Evolutionary conservation across 2,329 filamentous ascomycete genomes (phyloP), one percentile per base, ranked within the genome.

Genomic region (Lecanicillium sp.): DNA sequence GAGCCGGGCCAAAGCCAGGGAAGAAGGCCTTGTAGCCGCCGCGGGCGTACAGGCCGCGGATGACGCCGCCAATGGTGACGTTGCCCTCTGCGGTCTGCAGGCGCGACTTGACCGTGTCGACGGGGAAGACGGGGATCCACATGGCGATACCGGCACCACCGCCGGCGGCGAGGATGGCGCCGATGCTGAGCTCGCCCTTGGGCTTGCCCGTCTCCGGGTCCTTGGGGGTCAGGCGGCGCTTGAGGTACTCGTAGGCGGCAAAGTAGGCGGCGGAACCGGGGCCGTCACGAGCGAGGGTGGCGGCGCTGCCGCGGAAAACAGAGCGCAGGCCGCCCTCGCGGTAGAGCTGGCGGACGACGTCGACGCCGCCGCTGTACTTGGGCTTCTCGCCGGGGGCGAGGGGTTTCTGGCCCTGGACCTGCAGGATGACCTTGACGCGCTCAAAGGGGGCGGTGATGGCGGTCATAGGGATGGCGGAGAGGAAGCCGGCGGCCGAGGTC

Each of bases 111-210:
- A 98, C 81, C 0, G 92, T 98, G 57, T 98, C 92, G 47, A 98
- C 76, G 17, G 92, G 92, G 76, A 98, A 98, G 30, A 98, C 89
- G 39, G 92, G 89, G 50, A 96, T 92, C 92, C 92, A 98, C 92
- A 98, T 98, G 46, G 92, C 92, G 18, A 98, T 78, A 56, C 92
- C 92, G 0, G 92, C 92, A 4, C 82, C 85, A 46, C 86, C 92
- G 52, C 92, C 92, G 2, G 92, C 92, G 19, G 79, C 76, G 52
- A 89, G 87, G 41, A 98, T 76, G 10, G 92, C 92, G 2, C 77
- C 68, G 46, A 98, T 69, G 53, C 84, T 90, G 42, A 97, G 66
- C 51, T 92, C 71, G 30, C 88, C 89, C 4, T 72, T 77, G 3
- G 84, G 75, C 55, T 82, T 79, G 17, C 87, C 87, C 0, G 74